Conservation (phyloP, 2,329 filamentous ascomycete species). For the Beauveria caledonica region DNA sequence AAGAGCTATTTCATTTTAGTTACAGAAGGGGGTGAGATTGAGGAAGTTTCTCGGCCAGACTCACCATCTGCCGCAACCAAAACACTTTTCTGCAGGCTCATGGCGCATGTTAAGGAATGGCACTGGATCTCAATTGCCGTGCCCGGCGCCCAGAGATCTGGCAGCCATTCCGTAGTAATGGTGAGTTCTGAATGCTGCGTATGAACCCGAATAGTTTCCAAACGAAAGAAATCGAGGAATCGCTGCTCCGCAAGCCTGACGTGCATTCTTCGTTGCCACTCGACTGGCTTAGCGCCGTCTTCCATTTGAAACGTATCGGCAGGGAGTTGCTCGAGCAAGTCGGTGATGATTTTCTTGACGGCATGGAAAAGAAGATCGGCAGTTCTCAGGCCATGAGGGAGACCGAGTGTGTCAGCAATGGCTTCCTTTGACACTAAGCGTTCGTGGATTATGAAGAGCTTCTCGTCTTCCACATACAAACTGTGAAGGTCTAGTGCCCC, state of each 20-base stretch:
- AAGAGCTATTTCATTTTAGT: background rate
- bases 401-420: background rate
- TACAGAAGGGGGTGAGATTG: background rate
- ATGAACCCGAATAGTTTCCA: background rate
- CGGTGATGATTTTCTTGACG: background rate
- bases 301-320: background rate
- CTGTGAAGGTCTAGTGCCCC: background rate
- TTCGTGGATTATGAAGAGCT: background rate
- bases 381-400: background rate
- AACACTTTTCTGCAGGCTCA: background rate
- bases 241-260: background rate
- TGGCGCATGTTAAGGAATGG: background rate
- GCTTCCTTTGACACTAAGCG: background rate
- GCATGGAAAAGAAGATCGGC: background rate
- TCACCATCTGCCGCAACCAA: background rate
- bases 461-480: background rate
- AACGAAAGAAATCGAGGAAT: background rate
- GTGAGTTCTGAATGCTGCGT: background rate
- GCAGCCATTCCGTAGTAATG: background rate
- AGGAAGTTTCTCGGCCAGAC: background rate
- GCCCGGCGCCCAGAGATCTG: background rate
- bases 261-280: background rate
- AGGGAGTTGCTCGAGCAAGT: background rate
- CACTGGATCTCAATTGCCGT: background rate
- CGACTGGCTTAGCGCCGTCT: background rate